Evolutionary conservation across 116 monocot genomes (phyloP).

Genomic region (Posidonia oceanica): DNA sequence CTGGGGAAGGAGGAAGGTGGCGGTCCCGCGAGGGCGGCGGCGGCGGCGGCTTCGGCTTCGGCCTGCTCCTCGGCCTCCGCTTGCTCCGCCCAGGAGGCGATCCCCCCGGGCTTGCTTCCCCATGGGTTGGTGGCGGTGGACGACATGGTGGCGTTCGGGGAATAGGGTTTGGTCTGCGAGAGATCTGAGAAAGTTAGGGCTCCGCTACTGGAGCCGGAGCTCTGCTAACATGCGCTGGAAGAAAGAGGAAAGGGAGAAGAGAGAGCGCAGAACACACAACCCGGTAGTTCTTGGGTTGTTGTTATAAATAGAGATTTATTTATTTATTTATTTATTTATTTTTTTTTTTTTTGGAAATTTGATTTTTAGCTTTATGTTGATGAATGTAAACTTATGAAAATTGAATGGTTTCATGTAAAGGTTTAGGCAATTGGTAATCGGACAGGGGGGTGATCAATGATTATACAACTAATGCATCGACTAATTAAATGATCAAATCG

Average conservation of each 20-base stretch:
- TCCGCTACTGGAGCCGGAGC: background rate
- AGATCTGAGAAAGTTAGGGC: background rate
- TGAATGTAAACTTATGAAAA: too few relatives aligned
- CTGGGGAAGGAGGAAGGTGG: conserved; percentile 52
- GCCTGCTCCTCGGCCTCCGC: conserved; percentile 68
- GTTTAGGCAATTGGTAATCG: too few relatives aligned
- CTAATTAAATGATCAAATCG: too few relatives aligned
- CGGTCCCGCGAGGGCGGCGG: conserved; percentile 7
- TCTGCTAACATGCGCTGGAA: conserved; percentile 2
- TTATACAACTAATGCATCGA: too few relatives aligned
- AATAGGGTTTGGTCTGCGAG: conserved; percentile 2
- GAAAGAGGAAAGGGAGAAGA: background rate
- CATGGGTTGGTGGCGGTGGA: conserved; percentile 30
- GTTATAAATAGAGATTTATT: too few relatives aligned
- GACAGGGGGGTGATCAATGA: too few relatives aligned
- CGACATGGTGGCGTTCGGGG: conserved; percentile 22
- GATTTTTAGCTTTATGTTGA: too few relatives aligned
- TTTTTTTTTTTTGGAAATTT: too few relatives aligned
- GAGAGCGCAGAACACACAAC: too few relatives aligned
- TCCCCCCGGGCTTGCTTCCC: conserved; percentile 36
- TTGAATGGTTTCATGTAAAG: too few relatives aligned
- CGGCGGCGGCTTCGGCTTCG: conserved; percentile 10
- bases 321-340: too few relatives aligned
- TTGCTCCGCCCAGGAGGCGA: conserved; percentile 83
- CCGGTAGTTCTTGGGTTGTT: too few relatives aligned